Percentiles rank a stretch among this genome's conserved stretches.
phyloP scores from a whole-genome alignment of 2,329 filamentous ascomycete species.

The Fusarium nematophilum region DNA sequence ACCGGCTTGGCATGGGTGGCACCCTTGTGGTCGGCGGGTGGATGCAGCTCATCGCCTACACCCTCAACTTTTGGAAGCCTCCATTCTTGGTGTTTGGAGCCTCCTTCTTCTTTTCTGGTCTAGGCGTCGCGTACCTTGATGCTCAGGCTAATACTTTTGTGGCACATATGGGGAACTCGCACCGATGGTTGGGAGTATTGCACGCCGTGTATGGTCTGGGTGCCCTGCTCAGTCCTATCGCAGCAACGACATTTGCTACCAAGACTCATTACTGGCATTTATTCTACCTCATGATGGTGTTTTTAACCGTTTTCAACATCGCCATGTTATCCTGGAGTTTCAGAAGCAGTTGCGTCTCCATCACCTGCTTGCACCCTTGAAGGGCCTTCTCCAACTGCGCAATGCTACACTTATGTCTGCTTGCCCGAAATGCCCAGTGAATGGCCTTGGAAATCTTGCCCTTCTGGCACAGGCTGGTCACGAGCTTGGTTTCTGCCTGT shows the following conservation, averaged over 20 bases:
- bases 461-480: not conserved
- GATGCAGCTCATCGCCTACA: slow-evolving; percentile 2
- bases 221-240: not conserved
- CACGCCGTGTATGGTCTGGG: slow-evolving; percentile 5
- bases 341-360: not conserved
- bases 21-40: not conserved
- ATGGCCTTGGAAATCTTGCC: not conserved
- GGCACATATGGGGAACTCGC: slow-evolving; percentile 2
- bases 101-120: slow-evolving; percentile 9
- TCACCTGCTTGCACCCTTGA: too few species aligned
- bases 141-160: slow-evolving; percentile 11
- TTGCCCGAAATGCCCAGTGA: too few species aligned
- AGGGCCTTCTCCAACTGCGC: too few species aligned
- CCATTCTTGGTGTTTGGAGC: slow-evolving; percentile 1
- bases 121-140: slow-evolving; percentile 6
- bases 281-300: slow-evolving; percentile 5
- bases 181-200: slow-evolving; percentile 6
- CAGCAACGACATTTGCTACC: not conserved
- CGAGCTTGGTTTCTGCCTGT: not conserved
- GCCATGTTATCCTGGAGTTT: too few species aligned
- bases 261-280: slow-evolving; percentile 8
- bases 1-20: slow-evolving; percentile 1
- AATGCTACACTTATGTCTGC: too few species aligned
- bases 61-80: slow-evolving; percentile 4
- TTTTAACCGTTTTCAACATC: too few species aligned